A percentile compares a stretch with the other conserved stretches of the same genome.
phyloP scores from a whole-genome alignment of 2,329 filamentous ascomycete species.

The Exophiala oligosperma region DNA sequence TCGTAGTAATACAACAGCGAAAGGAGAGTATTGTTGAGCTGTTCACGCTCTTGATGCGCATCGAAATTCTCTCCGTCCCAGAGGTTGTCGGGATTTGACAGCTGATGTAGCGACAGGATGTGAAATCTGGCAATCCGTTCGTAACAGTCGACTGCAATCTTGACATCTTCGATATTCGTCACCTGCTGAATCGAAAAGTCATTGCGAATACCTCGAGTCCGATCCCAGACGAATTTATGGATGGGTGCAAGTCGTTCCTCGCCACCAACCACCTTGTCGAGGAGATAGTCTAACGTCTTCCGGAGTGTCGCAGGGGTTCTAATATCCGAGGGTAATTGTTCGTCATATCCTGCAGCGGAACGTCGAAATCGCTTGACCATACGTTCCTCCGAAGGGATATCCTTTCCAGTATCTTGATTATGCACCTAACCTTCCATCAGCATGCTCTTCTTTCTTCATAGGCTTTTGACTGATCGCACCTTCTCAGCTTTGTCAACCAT shows the following conservation, averaged over 20 bases:
- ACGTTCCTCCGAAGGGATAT: constrained; percentile 48
- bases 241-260: constrained; percentile 51
- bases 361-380: constrained; percentile 67
- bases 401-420: constrained; percentile 22
- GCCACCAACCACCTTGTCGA: constrained; percentile 54
- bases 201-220: constrained; percentile 64
- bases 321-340: constrained; percentile 64
- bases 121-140: constrained; percentile 66
- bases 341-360: constrained; percentile 63
- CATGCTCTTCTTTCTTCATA: not conserved
- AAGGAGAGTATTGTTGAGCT: constrained; percentile 62
- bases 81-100: constrained; percentile 52
- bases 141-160: constrained; percentile 59
- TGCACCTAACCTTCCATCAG: constrained; percentile 20
- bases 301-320: constrained; percentile 55
- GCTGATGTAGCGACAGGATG: constrained; percentile 61
- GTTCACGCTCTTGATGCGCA: constrained; percentile 62
- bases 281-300: constrained; percentile 49
- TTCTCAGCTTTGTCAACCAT: constrained; percentile 63
- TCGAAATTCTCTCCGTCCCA: constrained; percentile 54
- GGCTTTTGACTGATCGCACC: constrained; percentile 38
- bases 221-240: constrained; percentile 66
- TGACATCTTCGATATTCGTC: constrained; percentile 56
- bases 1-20: constrained; percentile 63
- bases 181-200: constrained; percentile 65